Conservation (phyloP, 441 rosid genomes). For the Hura crepitans region DNA sequence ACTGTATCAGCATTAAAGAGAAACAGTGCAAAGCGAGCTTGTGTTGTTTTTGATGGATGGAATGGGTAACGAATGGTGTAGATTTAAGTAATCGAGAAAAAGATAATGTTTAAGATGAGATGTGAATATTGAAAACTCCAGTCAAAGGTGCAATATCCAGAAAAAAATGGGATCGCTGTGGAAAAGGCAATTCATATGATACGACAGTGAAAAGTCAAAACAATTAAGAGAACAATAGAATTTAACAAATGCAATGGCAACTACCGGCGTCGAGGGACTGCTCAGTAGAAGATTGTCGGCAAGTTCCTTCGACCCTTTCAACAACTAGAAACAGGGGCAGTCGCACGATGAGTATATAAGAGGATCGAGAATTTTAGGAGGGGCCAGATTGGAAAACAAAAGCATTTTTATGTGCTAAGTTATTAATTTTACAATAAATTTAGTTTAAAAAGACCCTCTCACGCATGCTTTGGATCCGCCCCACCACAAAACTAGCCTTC, state of each 20-base stretch:
- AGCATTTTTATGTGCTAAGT: no score
- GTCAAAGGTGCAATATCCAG: not conserved
- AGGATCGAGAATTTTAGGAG: no score
- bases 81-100: not conserved
- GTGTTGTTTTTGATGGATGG: not conserved
- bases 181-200: not conserved
- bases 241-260: not conserved
- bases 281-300: not conserved
- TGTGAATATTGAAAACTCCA: not conserved
- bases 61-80: not conserved
- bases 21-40: not conserved
- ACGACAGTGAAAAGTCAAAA: not conserved
- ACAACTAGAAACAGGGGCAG: no score
- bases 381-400: no score
- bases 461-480: no score
- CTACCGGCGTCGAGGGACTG: not conserved
- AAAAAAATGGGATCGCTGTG: not conserved
- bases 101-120: not conserved
- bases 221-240: not conserved
- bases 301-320: not conserved
- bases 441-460: not conserved
- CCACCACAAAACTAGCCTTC: not conserved
- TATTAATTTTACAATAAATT: no score
- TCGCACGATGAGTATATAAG: no score
- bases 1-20: not conserved